Percentiles rank a stretch among this genome's conserved stretches.
These are phyloP conservation scores for Lactarius trivialis DNA, from an alignment of 768 basidiomycete genomes.

Conservation along the genomic window DNA sequence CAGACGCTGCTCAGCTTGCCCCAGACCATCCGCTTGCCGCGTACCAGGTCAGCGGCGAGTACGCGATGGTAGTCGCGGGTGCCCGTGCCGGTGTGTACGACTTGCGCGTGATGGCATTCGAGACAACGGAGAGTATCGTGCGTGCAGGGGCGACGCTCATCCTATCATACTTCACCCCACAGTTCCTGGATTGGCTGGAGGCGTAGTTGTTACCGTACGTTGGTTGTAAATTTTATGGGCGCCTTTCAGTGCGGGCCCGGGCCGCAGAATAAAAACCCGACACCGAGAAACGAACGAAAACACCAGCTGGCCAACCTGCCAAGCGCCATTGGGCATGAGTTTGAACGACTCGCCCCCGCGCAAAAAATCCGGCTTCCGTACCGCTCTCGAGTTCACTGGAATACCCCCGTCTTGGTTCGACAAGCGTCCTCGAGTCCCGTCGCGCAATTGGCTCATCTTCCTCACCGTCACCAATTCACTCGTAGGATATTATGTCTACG, in stretches of 20 bases:
- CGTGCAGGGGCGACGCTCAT: conserved; percentile 89
- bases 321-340: not conserved
- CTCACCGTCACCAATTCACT: conserved; percentile 66
- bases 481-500: conserved; percentile 74
- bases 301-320: not conserved
- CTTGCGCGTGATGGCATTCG: conserved; percentile 88
- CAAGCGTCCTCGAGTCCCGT: conserved; percentile 81
- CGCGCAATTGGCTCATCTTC: conserved; percentile 93
- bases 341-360: conserved; percentile 5
- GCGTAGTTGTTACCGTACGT: conserved; percentile 18
- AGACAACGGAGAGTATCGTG: conserved; percentile 85
- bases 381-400: conserved; percentile 61
- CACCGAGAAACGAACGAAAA: no score
- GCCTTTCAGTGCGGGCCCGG: not conserved
- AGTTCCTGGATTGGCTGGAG: conserved; percentile 85
- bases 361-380: conserved; percentile 47
- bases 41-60: conserved; percentile 97
- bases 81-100: conserved; percentile 93
- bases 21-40: conserved; percentile 90
- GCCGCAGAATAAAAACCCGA: not conserved
- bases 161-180: conserved; percentile 92
- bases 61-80: conserved; percentile 94
- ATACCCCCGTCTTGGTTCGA: conserved; percentile 70
- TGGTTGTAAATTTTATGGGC: not conserved
- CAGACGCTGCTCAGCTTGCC: conserved; percentile 76